Conservation (phyloP, 1,284 basidiomycete genomes). For the Ganoderma lingzhi region DNA sequence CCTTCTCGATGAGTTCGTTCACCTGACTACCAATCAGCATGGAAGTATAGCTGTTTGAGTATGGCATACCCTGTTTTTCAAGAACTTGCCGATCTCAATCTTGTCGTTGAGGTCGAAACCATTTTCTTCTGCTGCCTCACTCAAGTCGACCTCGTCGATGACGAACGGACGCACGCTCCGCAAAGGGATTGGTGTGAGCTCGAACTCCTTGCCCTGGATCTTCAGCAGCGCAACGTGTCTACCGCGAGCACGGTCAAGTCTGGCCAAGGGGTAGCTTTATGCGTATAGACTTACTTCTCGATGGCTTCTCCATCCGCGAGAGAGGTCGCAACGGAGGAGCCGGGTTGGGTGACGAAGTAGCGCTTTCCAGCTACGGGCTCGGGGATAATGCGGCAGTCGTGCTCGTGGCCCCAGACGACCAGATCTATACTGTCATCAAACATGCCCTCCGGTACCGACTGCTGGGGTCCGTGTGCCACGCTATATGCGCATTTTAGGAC, state of each 20-base stretch:
- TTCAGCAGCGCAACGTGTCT: conserved; percentile 91
- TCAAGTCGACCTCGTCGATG: conserved; percentile 84
- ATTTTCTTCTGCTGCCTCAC: conserved; percentile 79
- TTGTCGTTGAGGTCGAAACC: conserved; percentile 82
- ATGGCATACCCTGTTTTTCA: conserved; percentile 70
- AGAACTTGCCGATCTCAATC: conserved; percentile 81
- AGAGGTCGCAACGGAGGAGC: conserved; percentile 94
- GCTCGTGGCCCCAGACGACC: conserved; percentile 98
- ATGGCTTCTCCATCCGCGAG: conserved; percentile 90
- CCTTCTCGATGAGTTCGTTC: conserved; percentile 80
- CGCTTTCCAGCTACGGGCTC: conserved; percentile 91
- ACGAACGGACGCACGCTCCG: conserved; percentile 96
- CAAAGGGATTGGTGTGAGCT: conserved; percentile 86
- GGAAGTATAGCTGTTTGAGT: background rate
- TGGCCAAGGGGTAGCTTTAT: background rate
- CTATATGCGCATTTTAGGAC: conserved; percentile 51
- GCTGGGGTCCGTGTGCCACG: conserved; percentile 93
- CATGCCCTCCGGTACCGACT: conserved; percentile 94
- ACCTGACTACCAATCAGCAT: conserved; percentile 57
- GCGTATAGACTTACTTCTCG: conserved; percentile 71
- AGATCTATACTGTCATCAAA: conserved; percentile 96
- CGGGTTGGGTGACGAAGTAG: conserved; percentile 95
- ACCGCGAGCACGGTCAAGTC: conserved; percentile 8
- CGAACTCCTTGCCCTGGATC: conserved; percentile 88
- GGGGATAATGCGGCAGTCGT: conserved; percentile 94